phyloP scores from a whole-genome alignment of 176 grass and related monocot genomes.

The Hsuehochloa calcarea region DNA sequence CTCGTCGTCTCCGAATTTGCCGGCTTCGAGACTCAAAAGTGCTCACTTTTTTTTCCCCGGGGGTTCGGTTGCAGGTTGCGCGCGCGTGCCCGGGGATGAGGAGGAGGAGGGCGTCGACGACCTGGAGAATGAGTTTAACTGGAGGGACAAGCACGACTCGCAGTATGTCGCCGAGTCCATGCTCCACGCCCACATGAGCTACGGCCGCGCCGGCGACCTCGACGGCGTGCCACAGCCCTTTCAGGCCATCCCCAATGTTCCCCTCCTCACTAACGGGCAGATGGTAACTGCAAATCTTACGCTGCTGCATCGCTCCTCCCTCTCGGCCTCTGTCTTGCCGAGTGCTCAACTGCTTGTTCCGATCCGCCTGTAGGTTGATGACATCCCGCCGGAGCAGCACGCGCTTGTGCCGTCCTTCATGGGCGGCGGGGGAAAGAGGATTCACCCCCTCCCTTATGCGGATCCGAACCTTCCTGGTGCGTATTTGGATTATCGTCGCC shows the following conservation, averaged over 20 bases:
- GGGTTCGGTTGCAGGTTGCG: constrained; percentile 43
- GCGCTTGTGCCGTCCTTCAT: constrained; percentile 71
- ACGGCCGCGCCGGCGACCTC: constrained; percentile 57
- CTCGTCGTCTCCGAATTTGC: too few species aligned
- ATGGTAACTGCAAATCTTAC: constrained; percentile 41
- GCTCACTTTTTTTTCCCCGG: background rate
- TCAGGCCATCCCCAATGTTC: constrained; percentile 59
- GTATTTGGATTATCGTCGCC: background rate
- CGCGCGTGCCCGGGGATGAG: constrained; percentile 66
- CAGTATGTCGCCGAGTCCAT: constrained; percentile 63
- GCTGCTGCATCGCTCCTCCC: background rate
- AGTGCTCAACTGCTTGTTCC: background rate
- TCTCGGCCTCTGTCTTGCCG: background rate
- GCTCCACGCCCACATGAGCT: constrained; percentile 63
- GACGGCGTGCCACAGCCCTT: constrained; percentile 40
- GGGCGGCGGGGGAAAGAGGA: constrained; percentile 75
- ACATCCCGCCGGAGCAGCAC: constrained; percentile 84
- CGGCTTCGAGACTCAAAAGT: background rate
- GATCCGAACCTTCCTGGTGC: constrained; percentile 67
- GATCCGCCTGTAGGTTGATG: constrained; percentile 51
- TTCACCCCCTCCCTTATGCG: constrained; percentile 72
- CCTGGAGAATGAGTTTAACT: constrained; percentile 81
- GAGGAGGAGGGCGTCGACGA: constrained; percentile 80
- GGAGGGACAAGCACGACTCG: constrained; percentile 46
- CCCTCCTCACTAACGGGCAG: constrained; percentile 75